Evolutionary conservation across 495 filamentous ascomycete genomes (phyloP), one percentile per base, ranked within the genome.

Genomic region (Penicillium arizonense): DNA sequence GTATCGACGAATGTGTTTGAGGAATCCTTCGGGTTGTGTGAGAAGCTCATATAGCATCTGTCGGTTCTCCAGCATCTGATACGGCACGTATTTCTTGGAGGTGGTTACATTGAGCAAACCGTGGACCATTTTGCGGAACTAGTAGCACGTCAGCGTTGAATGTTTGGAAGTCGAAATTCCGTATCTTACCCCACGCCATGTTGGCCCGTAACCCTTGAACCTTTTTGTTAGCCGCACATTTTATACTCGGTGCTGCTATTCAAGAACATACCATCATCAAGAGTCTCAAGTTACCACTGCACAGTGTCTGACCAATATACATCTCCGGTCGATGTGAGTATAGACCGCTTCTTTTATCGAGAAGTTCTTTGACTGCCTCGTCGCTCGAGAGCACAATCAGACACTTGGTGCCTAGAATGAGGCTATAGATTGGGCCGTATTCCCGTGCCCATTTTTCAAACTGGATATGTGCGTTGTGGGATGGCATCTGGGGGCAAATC

Each of bases 381-480:
- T 83, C 81, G 7, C 75, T 77, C 0, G 80, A 81, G 28, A 88
- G 79, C 65, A 84, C 80, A 35, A 87, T 80, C 43, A 83, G 74
- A 14, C 73, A 74, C 38, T 69, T 72, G 11, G 81, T 81, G 30
- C 80, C 82, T 11, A 84, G 74, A 42, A 82, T 69, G 14, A 80
- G 71, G 53, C 82, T 73, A 59, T 84, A 87, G 36, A 88, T 80
- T 3, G 82, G 80, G 0, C 85, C 85, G 57, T 84, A 87, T 52
- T 77, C 63, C 40, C 81, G 73, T 37, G 74, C 75, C 85, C 85
- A 88, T 55, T 82, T 78, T 36, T 81, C 71, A 48, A 87, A 83
- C 59, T 85, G 68, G 4, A 62, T 49, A 45, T 65, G 60, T 0
- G 54, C 52, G 38, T 65, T 44, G 10, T 28, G 32, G 4, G 50